Evolutionary conservation across 805 yeast species (phyloP).

Genomic region (Candida pini): DNA sequence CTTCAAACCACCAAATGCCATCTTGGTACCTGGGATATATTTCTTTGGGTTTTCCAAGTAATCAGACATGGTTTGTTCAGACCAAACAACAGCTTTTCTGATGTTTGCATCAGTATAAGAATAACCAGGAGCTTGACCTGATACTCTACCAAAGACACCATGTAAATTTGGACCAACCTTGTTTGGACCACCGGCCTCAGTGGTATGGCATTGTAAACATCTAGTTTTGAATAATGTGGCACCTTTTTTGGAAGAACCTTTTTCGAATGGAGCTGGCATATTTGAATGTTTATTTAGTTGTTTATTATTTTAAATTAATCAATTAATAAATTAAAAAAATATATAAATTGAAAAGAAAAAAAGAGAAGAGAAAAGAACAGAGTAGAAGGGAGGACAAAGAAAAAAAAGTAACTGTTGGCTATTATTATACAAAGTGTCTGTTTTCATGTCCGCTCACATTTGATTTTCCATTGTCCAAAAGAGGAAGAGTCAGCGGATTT

Average conservation of each 20-base stretch:
- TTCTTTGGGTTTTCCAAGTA: conserved; percentile 99
- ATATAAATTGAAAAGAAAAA: background rate
- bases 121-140: conserved; percentile 90
- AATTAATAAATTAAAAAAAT: background rate
- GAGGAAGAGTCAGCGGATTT: no score
- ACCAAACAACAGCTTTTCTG: conserved; percentile 89
- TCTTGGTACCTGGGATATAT: conserved; percentile 99
- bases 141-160: conserved; percentile 88
- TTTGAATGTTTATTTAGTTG: background rate
- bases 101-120: conserved; percentile 98
- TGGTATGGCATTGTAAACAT: conserved; percentile 98
- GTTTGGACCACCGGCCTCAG: conserved; percentile 93
- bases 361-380: background rate
- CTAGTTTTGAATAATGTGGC: conserved; percentile 98
- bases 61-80: conserved; percentile 81
- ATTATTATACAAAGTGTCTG: no score
- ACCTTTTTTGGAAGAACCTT: conserved; percentile 83
- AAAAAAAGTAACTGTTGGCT: no score
- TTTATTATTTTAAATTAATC: background rate
- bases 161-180: conserved; percentile 98
- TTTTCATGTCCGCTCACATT: no score
- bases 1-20: conserved; percentile 99
- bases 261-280: conserved; percentile 40
- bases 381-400: background rate
- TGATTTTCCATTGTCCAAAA: no score